A percentile compares a stretch with the other conserved stretches of the same genome.
Evolutionary conservation across 345 rosid genomes (phyloP).

Genomic region (Mangifera indica): DNA sequence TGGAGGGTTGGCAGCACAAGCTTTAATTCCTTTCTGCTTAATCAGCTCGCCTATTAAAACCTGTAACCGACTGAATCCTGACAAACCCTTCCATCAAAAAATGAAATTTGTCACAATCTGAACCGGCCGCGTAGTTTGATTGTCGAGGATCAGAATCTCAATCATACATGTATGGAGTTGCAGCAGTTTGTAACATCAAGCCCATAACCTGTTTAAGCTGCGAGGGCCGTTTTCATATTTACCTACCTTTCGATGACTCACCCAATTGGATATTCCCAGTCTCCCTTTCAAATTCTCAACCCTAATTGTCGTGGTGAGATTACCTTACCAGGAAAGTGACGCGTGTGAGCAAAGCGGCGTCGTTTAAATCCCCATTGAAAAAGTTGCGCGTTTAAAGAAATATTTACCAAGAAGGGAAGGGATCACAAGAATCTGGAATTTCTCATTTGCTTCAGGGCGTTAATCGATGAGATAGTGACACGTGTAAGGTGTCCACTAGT

Average conservation of each 20-base stretch:
- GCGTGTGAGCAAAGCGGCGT: neutral
- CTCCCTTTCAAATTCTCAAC: too few relatives aligned
- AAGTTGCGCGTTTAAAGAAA: too few relatives aligned
- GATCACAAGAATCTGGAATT: constrained; percentile 25
- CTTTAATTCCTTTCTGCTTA: too few relatives aligned
- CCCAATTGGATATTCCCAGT: too few relatives aligned
- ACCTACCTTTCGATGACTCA: constrained; percentile 7
- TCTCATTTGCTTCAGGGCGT: neutral
- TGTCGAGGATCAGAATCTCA: neutral
- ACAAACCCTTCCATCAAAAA: neutral
- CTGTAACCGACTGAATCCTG: too few relatives aligned
- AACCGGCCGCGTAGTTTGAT: constrained; percentile 1
- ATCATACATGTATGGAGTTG: neutral
- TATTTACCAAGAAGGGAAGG: too few relatives aligned
- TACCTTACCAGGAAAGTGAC: neutral
- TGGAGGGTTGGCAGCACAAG: too few relatives aligned
- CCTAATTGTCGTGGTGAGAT: constrained; percentile 13
- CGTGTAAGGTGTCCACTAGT: constrained; percentile 11
- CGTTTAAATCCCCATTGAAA: too few relatives aligned
- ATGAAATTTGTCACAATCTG: neutral
- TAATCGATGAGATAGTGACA: constrained; percentile 23
- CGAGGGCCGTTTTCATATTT: neutral
- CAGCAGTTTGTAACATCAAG: neutral
- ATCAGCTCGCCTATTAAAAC: too few relatives aligned
- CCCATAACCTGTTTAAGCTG: neutral